These are phyloP conservation scores for Suillus variegatus DNA, from an alignment of 768 basidiomycete genomes.

Conservation along the genomic window DNA sequence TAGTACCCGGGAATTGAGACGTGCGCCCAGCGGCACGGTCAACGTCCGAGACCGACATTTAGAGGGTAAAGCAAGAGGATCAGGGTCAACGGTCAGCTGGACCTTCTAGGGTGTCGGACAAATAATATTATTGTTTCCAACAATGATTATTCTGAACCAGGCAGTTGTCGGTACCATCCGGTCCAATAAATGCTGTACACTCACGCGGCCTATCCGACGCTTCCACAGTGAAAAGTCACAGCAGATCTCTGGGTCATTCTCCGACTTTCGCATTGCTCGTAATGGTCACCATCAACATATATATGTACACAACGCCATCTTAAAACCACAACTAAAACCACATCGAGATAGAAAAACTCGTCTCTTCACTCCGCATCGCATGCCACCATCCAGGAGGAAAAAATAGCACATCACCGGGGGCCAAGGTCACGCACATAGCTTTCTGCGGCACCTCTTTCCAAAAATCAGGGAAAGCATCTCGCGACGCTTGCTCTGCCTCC, in stretches of 20 bases:
- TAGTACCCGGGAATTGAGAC: conserved; percentile 26
- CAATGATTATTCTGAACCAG: conserved; percentile 18
- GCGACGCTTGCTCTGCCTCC: conserved; percentile 21
- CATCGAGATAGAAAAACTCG: conserved; percentile 87
- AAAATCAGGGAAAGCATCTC: conserved; percentile 50
- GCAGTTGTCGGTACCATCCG: conserved; percentile 29
- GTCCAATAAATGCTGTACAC: conserved; percentile 22
- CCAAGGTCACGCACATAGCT: conserved; percentile 63
- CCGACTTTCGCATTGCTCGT: not conserved
- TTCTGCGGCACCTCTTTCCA: conserved; percentile 53
- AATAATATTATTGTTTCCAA: conserved; percentile 17
- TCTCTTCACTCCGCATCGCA: conserved; percentile 80
- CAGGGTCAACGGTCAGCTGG: conserved; percentile 12
- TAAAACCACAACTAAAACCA: conserved; percentile 66
- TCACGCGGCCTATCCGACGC: conserved; percentile 12
- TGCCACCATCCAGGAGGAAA: conserved; percentile 97
- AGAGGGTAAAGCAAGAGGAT: conserved; percentile 5
- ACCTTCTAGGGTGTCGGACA: conserved; percentile 20
- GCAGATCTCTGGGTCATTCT: not conserved
- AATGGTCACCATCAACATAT: not conserved
- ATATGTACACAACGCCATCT: not conserved
- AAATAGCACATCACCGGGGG: conserved; percentile 84
- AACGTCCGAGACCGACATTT: conserved; percentile 33
- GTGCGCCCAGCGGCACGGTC: conserved; percentile 30
- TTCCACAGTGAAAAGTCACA: not conserved